Base-by-base conservation (phyloP, 2,329 filamentous ascomycete genomes). In the Cadophora sp. region DNA sequence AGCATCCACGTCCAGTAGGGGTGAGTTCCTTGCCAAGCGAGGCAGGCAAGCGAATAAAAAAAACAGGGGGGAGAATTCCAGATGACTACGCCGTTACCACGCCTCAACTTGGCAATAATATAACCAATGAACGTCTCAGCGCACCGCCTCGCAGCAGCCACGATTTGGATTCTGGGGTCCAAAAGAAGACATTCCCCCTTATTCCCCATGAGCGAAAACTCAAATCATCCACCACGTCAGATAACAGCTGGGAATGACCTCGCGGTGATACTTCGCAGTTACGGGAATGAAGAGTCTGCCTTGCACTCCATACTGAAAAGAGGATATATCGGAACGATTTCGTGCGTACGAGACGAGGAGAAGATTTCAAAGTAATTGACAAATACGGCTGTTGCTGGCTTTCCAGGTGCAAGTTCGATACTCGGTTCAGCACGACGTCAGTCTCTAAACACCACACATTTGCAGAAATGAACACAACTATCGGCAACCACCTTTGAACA, bases 151-250 rank as follows among this genome's bases (percentile, higher is more conserved):
- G 50, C 18, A 24, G 24, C 50, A 53, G 24, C 50, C 50, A 53
- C 50, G 4, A 33, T 53, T 53, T 53, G 50, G 50, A 33, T 53
- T 53, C 50, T 16, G 48, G 50, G 50, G 24, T 33, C 50, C 24
- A 53, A 53, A 53, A 53, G 30, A 24, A 53, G 16, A 16, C 24
- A 45, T 45, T 6, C 41, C 41, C 41, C 18, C 41, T 18, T 33
- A 5, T 33, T n/a, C n/a, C 13, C 50, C 24, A 16, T 16, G 7
- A 53, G 8, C 14, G 16, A 53, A 6, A 6, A 53, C 16, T 33
- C 50, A 33, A 33, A n/a, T 53, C 50, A 53, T 53, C 7, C 18
- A n/a, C 14, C 5, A n/a, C 27, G 24, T 30, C 13, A 4, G 14
- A 53, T 27, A 53, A 53, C 14, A n/a, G 8, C 24, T 53, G 20